Evolutionary conservation across 2,329 filamentous ascomycete species (phyloP), one percentile per base, ranked within the genome.

Genomic region (Penicillium sp.): DNA sequence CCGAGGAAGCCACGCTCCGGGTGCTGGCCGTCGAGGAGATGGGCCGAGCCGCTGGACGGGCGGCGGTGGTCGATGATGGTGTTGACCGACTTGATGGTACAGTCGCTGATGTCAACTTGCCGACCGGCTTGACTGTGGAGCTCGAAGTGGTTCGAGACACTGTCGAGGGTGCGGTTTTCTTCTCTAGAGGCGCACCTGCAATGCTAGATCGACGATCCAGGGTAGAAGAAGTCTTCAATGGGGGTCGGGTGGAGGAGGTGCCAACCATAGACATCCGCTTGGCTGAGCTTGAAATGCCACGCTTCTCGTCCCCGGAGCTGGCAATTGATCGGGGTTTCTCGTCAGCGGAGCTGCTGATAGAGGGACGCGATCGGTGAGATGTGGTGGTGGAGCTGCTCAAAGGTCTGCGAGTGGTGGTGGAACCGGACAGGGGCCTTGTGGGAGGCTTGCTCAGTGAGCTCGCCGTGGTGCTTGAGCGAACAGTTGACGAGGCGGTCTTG

Each of bases 261-360:
- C 71, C 65, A 7, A 64, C 68, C 46, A 75, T 60, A 4, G 73
- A 75, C 64, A 71, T 69, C 39, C 72, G 66, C 60, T 75, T 75
- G 36, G 71, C 70, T 6, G 65, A 63, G 25, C 67, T 61, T 9
- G 70, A 68, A 45, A 74, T 70, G 4, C 69, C 69, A 44, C 63
- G 67, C 51, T 65, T 70, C 51, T 74, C 73, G 49, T 74, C 72
- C 12, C 71, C 69, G 2, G 71, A 74, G 50, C 71, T 74, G 9
- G 66, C 63, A 34, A 72, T 60, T 7, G 66, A 69, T 32, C 64
- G 66, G 34, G 63, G 52, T 51, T 70, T 72, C 52, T 73, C 70
- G 49, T 73, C 70, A 7, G 70, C 68, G 12, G 70, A 73, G 55
- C 70, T 72, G 53, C 70, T 70, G 40, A 72, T 59, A 0, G 73